Evolutionary conservation across 495 filamentous ascomycete species (phyloP), one percentile per base, ranked within the genome.

Genomic region (Penicillium longicatenatum): DNA sequence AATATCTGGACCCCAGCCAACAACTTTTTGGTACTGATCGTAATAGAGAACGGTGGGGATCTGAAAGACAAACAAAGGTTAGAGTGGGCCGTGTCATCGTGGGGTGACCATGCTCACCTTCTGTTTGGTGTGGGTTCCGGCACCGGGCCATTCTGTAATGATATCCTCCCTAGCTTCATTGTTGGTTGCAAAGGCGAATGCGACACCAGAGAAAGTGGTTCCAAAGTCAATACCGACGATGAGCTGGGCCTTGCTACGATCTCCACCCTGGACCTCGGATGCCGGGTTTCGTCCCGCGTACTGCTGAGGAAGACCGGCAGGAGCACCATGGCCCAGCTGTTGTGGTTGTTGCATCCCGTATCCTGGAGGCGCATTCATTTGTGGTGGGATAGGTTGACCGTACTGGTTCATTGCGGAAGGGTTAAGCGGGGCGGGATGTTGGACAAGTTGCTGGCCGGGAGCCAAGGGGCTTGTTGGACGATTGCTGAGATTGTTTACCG

Each of bases 261-360:
- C 90, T 53, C 85, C 88, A 26, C 89, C 92, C 63, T 97, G 92
- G 22, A 97, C 89, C 71, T 97, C 95, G 52, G 84, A 84, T 49
- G 82, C 76, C 55, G 80, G 77, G 59, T 82, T 80, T 35, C 76
- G 70, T 54, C 69, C 64, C 16, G 64, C 84, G 85, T 82, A 75
- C 6, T 69, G 66, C 31, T 67, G 73, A 30, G 68, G 65, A 64
- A 77, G 58, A 44, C 67, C 62, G 54, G 69, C 50, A 53, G 69
- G 75, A 71, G 69, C 79, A 64, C 62, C 78, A 64, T 57, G 77
- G 66, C 62, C 80, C 72, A 69, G 47, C 6, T 54, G 54, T 44
- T 61, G 61, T 51, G 53, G 72, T 60, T 81, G 75, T 59, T 81
- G 75, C 68, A 79, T 71, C 35, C 70, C 72, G 53, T 81, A 80